These are phyloP conservation scores for Nannochloropsis salina DNA, from an alignment of 108 stramenopile species.

Conservation along the genomic window DNA sequence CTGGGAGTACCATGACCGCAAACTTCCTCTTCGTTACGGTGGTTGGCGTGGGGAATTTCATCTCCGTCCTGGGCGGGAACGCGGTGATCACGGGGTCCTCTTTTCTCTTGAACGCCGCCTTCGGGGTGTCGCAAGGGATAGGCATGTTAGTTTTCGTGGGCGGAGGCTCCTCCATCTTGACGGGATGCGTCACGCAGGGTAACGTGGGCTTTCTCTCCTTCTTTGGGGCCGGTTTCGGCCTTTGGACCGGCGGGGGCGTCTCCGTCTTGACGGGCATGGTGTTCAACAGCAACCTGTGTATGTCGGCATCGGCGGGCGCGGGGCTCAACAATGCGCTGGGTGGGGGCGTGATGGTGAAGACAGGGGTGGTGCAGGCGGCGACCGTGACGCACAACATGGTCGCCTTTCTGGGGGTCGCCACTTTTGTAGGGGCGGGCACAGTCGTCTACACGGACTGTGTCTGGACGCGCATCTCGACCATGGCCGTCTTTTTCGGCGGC, in stretches of 20 bases:
- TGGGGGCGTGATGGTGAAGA: neutral
- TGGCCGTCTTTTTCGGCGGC: neutral
- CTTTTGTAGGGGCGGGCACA: neutral
- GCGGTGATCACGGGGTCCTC: neutral
- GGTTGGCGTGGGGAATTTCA: neutral
- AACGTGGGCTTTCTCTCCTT: neutral
- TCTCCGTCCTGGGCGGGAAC: neutral
- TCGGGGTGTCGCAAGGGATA: neutral
- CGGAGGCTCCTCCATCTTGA: neutral
- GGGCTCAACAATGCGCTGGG: neutral
- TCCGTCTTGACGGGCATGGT: neutral
- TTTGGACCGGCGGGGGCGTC: neutral
- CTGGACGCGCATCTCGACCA: neutral
- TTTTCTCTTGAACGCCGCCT: neutral
- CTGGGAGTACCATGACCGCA: conserved; percentile 17
- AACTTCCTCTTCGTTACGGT: neutral
- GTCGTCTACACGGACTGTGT: neutral
- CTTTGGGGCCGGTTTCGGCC: neutral
- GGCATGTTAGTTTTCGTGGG: neutral
- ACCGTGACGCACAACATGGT: neutral
- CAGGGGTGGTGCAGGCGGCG: neutral
- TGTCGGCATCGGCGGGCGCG: neutral
- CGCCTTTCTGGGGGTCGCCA: neutral
- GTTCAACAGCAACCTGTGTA: neutral
- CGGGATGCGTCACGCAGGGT: neutral